Conservation (phyloP, 2,329 filamentous ascomycete species). For the Epichloe bromicola region DNA sequence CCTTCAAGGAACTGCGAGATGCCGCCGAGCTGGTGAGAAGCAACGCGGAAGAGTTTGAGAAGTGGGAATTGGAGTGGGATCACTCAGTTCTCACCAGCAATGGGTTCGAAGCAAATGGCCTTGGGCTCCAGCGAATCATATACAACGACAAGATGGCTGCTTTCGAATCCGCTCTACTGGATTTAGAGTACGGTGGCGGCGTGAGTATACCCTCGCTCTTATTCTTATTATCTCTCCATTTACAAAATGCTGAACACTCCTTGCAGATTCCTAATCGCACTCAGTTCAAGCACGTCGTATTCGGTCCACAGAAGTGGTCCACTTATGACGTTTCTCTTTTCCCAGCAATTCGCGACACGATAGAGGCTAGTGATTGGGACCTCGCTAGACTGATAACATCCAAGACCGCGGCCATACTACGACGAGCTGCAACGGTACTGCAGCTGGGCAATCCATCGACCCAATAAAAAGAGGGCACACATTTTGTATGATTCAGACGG, state of each 20-base stretch:
- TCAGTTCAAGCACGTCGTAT: constrained; percentile 89
- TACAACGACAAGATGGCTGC: constrained; percentile 69
- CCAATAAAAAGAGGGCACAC: background rate
- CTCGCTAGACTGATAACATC: constrained; percentile 54
- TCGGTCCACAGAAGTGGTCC: constrained; percentile 70
- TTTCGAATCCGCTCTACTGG: constrained; percentile 76
- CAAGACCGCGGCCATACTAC: constrained; percentile 57
- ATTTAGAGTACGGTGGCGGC: constrained; percentile 57
- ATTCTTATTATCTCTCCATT: background rate
- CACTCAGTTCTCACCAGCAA: constrained; percentile 54
- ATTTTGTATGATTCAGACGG: background rate
- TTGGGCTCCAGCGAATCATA: constrained; percentile 53
- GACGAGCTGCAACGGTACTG: constrained; percentile 37
- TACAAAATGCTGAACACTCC: background rate
- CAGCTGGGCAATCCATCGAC: constrained; percentile 11
- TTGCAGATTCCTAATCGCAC: constrained; percentile 65
- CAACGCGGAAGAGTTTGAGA: constrained; percentile 45
- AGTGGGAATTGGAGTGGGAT: constrained; percentile 71
- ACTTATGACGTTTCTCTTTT: constrained; percentile 22
- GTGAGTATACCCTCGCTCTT: constrained; percentile 39
- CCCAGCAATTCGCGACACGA: constrained; percentile 72
- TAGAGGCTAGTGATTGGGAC: constrained; percentile 59
- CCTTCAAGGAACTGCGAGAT: constrained; percentile 27
- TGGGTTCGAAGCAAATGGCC: constrained; percentile 60
- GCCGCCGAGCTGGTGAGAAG: constrained; percentile 47